These are phyloP conservation scores for Eucalyptus erythrocorys DNA, from an alignment of 345 rosid species.

Conservation along the genomic window DNA sequence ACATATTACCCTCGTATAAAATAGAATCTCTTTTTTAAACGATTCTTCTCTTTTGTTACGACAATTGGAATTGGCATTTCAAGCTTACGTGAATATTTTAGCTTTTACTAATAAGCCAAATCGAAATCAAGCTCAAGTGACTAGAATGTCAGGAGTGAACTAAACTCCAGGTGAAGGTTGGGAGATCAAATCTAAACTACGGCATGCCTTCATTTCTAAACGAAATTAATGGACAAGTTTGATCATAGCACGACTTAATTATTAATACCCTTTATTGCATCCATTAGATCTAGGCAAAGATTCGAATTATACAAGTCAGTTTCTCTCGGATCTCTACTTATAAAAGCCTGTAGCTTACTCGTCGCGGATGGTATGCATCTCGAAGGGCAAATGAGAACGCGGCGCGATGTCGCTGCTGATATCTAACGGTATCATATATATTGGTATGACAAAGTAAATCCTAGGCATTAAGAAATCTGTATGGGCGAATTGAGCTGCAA, in stretches of 20 bases:
- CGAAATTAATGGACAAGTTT: not conserved
- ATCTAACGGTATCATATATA: not conserved
- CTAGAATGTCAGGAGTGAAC: not conserved
- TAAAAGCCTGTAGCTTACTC: not conserved
- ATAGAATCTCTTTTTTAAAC: not conserved
- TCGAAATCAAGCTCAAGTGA: not conserved
- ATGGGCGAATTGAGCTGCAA: slow-evolving; percentile 41
- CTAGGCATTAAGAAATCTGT: slow-evolving; percentile 19
- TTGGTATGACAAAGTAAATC: not conserved
- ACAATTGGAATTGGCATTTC: not conserved
- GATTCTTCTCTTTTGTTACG: not conserved
- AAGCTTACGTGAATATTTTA: not conserved
- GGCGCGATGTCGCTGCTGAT: not conserved
- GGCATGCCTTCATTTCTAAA: not conserved
- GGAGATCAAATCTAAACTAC: not conserved
- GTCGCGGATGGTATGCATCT: not conserved
- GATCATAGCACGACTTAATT: not conserved
- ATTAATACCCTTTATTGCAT: not conserved
- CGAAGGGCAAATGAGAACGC: not conserved
- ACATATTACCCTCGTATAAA: accelerated
- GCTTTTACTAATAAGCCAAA: not conserved
- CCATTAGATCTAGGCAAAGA: not conserved
- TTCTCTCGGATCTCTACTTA: not conserved
- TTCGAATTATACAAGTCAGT: not conserved
- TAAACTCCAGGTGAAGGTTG: not conserved